Base-by-base conservation (phyloP, 2,329 filamentous ascomycete genomes). In the Macrophomina pseudophaseolina region DNA sequence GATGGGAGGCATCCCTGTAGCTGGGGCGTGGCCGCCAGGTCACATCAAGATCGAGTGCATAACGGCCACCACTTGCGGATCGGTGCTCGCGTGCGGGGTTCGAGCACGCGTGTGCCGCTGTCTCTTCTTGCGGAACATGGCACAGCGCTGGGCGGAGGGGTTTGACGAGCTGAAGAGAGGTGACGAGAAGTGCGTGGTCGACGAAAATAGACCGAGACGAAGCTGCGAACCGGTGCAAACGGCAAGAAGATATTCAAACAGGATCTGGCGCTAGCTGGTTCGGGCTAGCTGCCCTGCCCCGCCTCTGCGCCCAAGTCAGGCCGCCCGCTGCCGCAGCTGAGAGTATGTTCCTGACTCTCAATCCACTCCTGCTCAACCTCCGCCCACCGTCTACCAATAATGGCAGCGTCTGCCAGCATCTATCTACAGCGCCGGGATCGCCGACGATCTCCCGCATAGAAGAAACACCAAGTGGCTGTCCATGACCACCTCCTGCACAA, bases 241-340 rank as follows among this genome's bases (percentile, higher is more conserved):
- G 49, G 49, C 30, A 52, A 33, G 38, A 59, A 30, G 56, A 59
- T 59, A 48, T 48, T 46, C 56, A 48, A 9, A 40, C 23, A 59
- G 23, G 56, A 59, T 59, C 56, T 54, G 11, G 40, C 12, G 8
- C 56, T 44, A 23, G 56, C 56, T 40, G 23, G 23, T 16, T 11
- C 6, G 2, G 40, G 28, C 56, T 59, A 59, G 42, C 11, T 30
- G 56, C 56, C 33, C 46, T 46, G 54, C 28, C 42, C 30, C 40
- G 56, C 23, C 23, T 23, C 23, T 23, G 23, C 56, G 16, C 40
- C 12, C 38, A 23, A 12, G 42, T 16, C 42, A 14, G 11, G 42
- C 11, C 42, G 42, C 7, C 42, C 5, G 11, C 42, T 44, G 11
- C 11, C 5, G 9, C 42, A 23, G 23, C 23, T 23, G 23, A 23